These are phyloP conservation scores for Gyromitra esculenta DNA, from an alignment of 2,329 filamentous ascomycete species.

Conservation along the genomic window DNA sequence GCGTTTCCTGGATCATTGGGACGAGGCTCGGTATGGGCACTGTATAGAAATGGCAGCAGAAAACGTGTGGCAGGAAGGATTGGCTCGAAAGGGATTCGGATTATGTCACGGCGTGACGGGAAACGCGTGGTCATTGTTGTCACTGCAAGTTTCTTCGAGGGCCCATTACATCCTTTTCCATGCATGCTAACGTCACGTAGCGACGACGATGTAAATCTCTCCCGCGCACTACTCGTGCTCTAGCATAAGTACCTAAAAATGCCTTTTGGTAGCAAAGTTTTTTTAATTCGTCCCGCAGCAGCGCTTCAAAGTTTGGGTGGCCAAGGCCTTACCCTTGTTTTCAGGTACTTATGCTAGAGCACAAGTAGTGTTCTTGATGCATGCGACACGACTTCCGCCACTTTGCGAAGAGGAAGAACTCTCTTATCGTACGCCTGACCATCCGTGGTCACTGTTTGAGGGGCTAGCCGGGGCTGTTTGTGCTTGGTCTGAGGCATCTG, in stretches of 20 bases:
- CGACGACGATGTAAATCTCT: constrained; percentile 1
- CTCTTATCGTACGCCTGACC: constrained; percentile 12
- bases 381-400: constrained; percentile 13
- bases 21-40: not conserved
- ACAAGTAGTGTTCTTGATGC: constrained; percentile 1
- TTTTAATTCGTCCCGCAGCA: too few species aligned
- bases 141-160: not conserved
- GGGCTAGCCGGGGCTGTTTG: constrained; percentile 25
- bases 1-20: constrained; percentile 13
- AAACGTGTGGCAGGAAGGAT: constrained; percentile 30
- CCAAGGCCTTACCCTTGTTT: too few species aligned
- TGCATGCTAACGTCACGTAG: not conserved
- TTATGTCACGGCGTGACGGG: constrained; percentile 34
- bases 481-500: constrained; percentile 35
- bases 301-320: too few species aligned
- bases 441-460: constrained; percentile 28
- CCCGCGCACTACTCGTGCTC: not conserved
- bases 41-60: constrained; percentile 12
- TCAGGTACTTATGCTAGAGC: too few species aligned
- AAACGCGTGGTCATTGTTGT: constrained; percentile 20
- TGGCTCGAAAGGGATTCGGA: constrained; percentile 25
- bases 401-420: not conserved
- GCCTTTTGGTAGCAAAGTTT: too few species aligned
- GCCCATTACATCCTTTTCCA: not conserved
- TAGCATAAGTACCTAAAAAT: too few species aligned